Conservation (phyloP, 2,329 filamentous ascomycete genomes). For the Ascochyta lentis region DNA sequence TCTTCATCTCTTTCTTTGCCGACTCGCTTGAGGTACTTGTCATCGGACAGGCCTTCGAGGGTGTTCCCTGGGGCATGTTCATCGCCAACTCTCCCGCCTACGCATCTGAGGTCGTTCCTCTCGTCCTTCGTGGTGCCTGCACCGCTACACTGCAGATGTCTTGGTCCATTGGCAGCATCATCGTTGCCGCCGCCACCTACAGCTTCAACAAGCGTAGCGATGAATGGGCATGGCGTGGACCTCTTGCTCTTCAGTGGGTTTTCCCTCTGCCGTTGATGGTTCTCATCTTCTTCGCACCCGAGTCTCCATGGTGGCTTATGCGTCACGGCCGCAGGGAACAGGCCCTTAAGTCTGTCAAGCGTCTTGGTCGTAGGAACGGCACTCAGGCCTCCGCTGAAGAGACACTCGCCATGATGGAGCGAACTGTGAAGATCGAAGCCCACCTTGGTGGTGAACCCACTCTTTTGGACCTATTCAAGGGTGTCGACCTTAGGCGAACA, state of each 20-base stretch:
- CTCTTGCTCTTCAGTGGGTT: constrained; percentile 50
- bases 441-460: constrained; percentile 54
- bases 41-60: constrained; percentile 64
- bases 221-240: constrained; percentile 33
- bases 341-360: constrained; percentile 56
- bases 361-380: constrained; percentile 55
- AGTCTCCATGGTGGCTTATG: constrained; percentile 48
- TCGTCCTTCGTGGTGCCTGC: constrained; percentile 62
- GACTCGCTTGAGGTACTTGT: constrained; percentile 56
- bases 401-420: constrained; percentile 65
- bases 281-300: constrained; percentile 55
- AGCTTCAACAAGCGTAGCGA: constrained; percentile 53
- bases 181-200: constrained; percentile 64
- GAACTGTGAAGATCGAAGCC: constrained; percentile 60
- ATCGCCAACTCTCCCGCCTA: constrained; percentile 69
- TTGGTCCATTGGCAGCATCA: constrained; percentile 67
- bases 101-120: constrained; percentile 65
- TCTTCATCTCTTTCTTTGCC: constrained; percentile 65
- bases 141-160: constrained; percentile 70
- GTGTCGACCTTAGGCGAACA: constrained; percentile 61
- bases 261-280: constrained; percentile 52
- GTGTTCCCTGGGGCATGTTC: constrained; percentile 69
- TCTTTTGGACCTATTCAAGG: constrained; percentile 60
- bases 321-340: constrained; percentile 51
- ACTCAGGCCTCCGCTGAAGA: constrained; percentile 49